A percentile compares a stretch with the other conserved stretches of the same genome.
Evolutionary conservation across 306 rosid species (phyloP).

Genomic region (Acacia melanoxylon): DNA sequence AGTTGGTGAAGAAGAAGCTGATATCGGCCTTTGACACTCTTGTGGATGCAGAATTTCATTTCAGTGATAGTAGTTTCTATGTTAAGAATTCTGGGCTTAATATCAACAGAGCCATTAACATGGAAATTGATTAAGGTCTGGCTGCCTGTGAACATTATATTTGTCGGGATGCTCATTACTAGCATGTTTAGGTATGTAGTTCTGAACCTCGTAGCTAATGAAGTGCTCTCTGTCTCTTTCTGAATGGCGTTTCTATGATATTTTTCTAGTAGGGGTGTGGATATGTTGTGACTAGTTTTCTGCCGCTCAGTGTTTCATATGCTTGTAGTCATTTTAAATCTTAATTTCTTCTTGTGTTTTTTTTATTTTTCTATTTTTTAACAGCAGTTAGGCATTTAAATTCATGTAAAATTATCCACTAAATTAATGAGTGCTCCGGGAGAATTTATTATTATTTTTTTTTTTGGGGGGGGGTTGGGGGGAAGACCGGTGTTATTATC

Average conservation of each 20-base stretch:
- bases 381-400: background rate
- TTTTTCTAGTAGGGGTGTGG: background rate
- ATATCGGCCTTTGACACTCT: constrained; percentile 22
- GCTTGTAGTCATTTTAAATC: background rate
- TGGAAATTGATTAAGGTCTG: constrained; percentile 94
- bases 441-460: constrained; percentile 5
- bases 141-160: constrained; percentile 90
- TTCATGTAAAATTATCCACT: background rate
- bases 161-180: constrained; percentile 96
- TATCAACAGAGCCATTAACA: constrained; percentile 86
- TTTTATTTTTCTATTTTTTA: background rate
- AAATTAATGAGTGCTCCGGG: background rate
- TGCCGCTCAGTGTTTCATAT: constrained; percentile 12
- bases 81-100: constrained; percentile 70
- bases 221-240: constrained; percentile 7
- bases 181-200: constrained; percentile 92
- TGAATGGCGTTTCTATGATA: background rate
- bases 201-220: constrained; percentile 22
- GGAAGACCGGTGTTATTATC: background rate
- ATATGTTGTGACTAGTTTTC: constrained; percentile 16
- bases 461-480: background rate
- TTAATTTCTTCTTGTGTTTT: background rate
- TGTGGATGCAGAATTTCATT: constrained; percentile 80
- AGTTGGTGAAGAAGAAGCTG: constrained; percentile 19
- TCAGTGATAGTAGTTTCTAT: constrained; percentile 74